Evolutionary conservation across 257 asterid species (phyloP).

Genomic region (Anisodus acutangulus): DNA sequence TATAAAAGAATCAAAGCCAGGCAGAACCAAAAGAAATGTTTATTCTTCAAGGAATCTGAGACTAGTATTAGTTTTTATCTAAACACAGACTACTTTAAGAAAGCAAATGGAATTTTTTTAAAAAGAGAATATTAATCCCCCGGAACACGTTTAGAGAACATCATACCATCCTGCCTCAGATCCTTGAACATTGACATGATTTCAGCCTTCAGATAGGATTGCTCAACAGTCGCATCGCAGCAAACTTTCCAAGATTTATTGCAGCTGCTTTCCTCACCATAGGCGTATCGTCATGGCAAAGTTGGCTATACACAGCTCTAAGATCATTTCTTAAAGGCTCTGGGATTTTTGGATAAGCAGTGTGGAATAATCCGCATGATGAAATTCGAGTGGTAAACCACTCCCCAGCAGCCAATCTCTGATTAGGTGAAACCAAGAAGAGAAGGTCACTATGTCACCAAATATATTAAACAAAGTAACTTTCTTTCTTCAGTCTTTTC

Average conservation of each 20-base stretch:
- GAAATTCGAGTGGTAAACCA: conserved; percentile 67
- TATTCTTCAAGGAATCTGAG: neutral
- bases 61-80: neutral
- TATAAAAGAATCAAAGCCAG: neutral
- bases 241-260: conserved; percentile 47
- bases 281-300: conserved; percentile 49
- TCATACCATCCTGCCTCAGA: conserved; percentile 73
- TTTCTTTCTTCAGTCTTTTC: neutral
- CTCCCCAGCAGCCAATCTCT: conserved; percentile 59
- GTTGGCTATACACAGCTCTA: conserved; percentile 40
- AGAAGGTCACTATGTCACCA: neutral
- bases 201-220: conserved; percentile 40
- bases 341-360: conserved; percentile 28
- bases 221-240: conserved; percentile 45
- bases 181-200: conserved; percentile 71
- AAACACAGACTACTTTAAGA: neutral
- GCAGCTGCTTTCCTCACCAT: conserved; percentile 52
- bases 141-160: neutral
- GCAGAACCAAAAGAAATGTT: conserved; percentile 1
- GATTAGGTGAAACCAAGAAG: conserved; percentile 15
- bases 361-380: conserved; percentile 47
- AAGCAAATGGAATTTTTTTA: neutral
- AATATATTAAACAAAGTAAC: neutral
- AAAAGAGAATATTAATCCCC: neutral
- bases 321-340: conserved; percentile 43